phyloP scores from a whole-genome alignment of 306 rosid species.

The Begonia loranthoides region DNA sequence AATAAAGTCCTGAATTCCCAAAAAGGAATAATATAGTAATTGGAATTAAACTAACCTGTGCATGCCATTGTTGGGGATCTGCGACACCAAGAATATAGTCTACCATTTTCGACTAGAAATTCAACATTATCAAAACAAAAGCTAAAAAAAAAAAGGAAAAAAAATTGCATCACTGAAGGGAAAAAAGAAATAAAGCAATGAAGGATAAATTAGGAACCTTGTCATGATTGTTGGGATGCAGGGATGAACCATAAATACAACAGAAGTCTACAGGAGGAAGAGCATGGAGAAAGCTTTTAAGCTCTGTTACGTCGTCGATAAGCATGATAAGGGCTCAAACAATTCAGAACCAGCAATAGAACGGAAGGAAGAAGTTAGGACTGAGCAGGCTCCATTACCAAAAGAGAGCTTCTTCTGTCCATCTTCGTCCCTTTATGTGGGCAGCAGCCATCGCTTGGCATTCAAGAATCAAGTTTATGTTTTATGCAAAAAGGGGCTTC shows the following conservation, averaged over 20 bases:
- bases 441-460: too few species aligned
- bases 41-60: slow-evolving; percentile 36
- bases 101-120: slow-evolving; percentile 26
- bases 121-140: not conserved
- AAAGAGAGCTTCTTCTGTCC: too few species aligned
- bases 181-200: not conserved
- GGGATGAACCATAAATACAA: slow-evolving; percentile 40
- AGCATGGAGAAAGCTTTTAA: slow-evolving; percentile 21
- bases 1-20: too few species aligned
- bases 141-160: not conserved
- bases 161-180: not conserved
- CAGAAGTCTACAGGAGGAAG: slow-evolving; percentile 45
- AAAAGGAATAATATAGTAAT: too few species aligned
- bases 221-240: slow-evolving; percentile 30
- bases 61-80: slow-evolving; percentile 70
- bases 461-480: too few species aligned
- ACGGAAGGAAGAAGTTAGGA: too few species aligned
- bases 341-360: too few species aligned
- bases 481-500: not conserved
- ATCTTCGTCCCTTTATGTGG: too few species aligned
- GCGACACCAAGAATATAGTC: slow-evolving; percentile 44
- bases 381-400: too few species aligned
- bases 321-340: slow-evolving; percentile 9
- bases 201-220: slow-evolving; percentile 14
- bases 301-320: slow-evolving; percentile 11